phyloP scores from a whole-genome alignment of 768 basidiomycete genomes.

The Leccinum disarticulatum region DNA sequence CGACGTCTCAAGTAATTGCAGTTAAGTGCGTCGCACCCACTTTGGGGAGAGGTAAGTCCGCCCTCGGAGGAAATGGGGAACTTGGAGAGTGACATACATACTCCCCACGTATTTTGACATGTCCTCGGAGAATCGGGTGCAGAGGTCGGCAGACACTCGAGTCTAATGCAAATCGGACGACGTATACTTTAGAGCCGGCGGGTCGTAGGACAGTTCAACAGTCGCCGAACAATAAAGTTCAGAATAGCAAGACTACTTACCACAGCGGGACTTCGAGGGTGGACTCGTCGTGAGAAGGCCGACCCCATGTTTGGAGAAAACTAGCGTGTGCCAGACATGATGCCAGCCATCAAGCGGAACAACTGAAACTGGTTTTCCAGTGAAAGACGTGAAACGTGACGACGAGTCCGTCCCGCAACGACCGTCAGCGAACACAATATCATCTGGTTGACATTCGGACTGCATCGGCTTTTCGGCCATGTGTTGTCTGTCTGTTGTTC shows the following conservation, averaged over 20 bases:
- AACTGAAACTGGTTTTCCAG: constrained; percentile 2
- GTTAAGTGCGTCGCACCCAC: not conserved
- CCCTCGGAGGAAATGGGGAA: not conserved
- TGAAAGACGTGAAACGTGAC: not conserved
- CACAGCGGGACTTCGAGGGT: not conserved
- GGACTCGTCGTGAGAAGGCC: not conserved
- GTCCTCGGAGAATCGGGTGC: not conserved
- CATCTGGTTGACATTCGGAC: not conserved
- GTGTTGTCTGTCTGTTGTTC: not conserved
- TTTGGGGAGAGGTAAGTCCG: not conserved
- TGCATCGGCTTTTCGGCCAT: not conserved
- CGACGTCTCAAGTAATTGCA: not conserved
- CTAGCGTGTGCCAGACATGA: not conserved
- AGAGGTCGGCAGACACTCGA: not conserved
- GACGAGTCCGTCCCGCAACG: not conserved
- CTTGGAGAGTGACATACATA: not conserved
- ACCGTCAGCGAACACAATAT: not conserved
- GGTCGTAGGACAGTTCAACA: not conserved
- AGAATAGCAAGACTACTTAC: not conserved
- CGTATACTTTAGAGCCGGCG: not conserved
- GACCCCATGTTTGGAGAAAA: not conserved
- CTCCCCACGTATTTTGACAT: not conserved
- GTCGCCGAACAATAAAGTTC: not conserved
- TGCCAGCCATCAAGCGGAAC: not conserved
- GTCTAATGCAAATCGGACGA: not conserved